These are phyloP conservation scores for Neoconidiobolus thromboides DNA, from an alignment of 371 early-diverging fungal genomes.

Conservation along the genomic window DNA sequence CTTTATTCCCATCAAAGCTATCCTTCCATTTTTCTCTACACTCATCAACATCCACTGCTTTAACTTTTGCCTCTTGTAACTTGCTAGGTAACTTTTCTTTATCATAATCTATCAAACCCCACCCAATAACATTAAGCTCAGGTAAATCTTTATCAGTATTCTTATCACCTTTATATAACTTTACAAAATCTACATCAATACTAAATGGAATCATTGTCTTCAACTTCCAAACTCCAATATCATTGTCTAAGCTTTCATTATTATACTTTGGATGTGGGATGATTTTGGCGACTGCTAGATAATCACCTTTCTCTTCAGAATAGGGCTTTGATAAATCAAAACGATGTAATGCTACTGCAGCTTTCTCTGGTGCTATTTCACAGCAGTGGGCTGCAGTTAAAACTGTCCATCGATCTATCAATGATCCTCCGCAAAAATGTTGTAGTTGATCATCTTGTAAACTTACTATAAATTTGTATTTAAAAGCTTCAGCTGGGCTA, in stretches of 20 bases:
- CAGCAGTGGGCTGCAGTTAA: slow-evolving; percentile 1
- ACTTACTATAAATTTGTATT: background rate
- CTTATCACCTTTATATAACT: background rate
- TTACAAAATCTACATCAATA: background rate
- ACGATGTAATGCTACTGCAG: background rate
- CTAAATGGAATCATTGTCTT: background rate
- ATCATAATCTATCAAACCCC: background rate
- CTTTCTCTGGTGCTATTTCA: background rate
- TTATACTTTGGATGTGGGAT: slow-evolving; percentile 1
- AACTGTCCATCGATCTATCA: background rate
- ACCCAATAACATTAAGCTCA: background rate
- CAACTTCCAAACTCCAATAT: slow-evolving; percentile 6
- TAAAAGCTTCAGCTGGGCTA: no score
- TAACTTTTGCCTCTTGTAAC: background rate
- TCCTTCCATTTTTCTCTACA: background rate
- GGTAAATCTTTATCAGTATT: background rate
- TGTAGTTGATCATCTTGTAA: background rate
- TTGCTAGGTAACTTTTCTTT: background rate
- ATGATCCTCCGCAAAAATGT: background rate
- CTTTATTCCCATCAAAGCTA: background rate
- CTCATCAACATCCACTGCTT: background rate
- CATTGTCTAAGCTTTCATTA: background rate
- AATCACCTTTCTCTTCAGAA: background rate
- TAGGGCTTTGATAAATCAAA: background rate
- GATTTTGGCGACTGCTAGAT: background rate